These are phyloP conservation scores for Coniella lustricola DNA, from an alignment of 2,329 filamentous ascomycete species.

Conservation along the genomic window DNA sequence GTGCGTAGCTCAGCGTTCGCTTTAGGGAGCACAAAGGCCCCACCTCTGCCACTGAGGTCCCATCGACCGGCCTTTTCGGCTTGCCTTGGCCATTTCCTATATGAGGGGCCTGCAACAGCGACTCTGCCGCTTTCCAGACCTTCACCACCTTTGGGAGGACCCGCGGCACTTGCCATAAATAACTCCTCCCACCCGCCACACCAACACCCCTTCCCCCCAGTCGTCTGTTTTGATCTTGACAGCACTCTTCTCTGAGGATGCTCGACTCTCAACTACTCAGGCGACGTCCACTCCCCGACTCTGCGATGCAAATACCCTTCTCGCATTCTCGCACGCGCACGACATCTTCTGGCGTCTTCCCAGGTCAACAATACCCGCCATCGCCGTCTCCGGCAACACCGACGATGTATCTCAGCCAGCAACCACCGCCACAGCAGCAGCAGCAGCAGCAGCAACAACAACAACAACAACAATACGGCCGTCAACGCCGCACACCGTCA, in stretches of 20 bases:
- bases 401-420: too few relatives aligned
- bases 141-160: constrained; percentile 1
- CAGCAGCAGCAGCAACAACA: constrained; percentile 23
- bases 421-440: too few relatives aligned
- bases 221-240: constrained; percentile 2
- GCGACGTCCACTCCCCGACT: constrained; percentile 21
- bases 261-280: constrained; percentile 26
- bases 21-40: constrained; percentile 10
- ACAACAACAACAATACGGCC: constrained; percentile 29
- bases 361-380: constrained; percentile 17
- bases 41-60: constrained; percentile 4
- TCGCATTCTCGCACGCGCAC: constrained; percentile 49
- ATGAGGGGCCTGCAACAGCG: constrained; percentile 11
- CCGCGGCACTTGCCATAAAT: constrained; percentile 2
- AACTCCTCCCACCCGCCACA: not conserved
- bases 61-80: constrained; percentile 6
- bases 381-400: too few relatives aligned
- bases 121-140: constrained; percentile 12
- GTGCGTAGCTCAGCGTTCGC: constrained; percentile 11
- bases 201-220: not conserved
- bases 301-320: constrained; percentile 28
- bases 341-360: constrained; percentile 49
- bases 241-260: constrained; percentile 19
- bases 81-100: constrained; percentile 15
- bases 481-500: constrained; percentile 53